Evolutionary conservation across 352 stramenopile species (phyloP).

Genomic region (Phytophthora melonis): DNA sequence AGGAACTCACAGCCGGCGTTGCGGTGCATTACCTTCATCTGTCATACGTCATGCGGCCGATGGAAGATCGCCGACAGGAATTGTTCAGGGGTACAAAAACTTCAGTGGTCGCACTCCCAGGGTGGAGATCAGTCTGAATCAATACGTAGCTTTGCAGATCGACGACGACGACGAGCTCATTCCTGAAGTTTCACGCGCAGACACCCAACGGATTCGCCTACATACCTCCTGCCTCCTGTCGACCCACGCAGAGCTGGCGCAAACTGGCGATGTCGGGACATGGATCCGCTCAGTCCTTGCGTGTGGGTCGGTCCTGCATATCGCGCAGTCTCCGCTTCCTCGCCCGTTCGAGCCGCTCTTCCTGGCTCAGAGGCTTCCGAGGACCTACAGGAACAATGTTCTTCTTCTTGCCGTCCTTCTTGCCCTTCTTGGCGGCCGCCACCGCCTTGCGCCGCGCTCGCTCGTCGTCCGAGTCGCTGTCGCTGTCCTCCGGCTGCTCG

Average conservation of each 20-base stretch:
- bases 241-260: not conserved
- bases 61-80: not conserved
- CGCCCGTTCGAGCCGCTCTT: constrained; percentile 70
- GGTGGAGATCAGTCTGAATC: not conserved
- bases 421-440: constrained; percentile 12
- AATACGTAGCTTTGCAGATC: not conserved
- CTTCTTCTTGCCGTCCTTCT: constrained; percentile 46
- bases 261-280: constrained; percentile 9
- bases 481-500: constrained; percentile 42
- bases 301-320: constrained; percentile 73
- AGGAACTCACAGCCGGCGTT: not conserved
- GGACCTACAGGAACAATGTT: constrained; percentile 66
- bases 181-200: constrained; percentile 4
- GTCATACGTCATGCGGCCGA: not conserved
- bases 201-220: not conserved
- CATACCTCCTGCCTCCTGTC: no score
- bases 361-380: constrained; percentile 73
- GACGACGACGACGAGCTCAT: not conserved
- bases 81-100: constrained; percentile 7
- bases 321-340: constrained; percentile 67
- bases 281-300: constrained; percentile 52
- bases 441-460: constrained; percentile 28
- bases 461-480: constrained; percentile 48
- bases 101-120: not conserved
- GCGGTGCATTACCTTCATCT: not conserved